Evolutionary conservation across 2,329 filamentous ascomycete genomes (phyloP).

Genomic region (Aspergillus sp.): DNA sequence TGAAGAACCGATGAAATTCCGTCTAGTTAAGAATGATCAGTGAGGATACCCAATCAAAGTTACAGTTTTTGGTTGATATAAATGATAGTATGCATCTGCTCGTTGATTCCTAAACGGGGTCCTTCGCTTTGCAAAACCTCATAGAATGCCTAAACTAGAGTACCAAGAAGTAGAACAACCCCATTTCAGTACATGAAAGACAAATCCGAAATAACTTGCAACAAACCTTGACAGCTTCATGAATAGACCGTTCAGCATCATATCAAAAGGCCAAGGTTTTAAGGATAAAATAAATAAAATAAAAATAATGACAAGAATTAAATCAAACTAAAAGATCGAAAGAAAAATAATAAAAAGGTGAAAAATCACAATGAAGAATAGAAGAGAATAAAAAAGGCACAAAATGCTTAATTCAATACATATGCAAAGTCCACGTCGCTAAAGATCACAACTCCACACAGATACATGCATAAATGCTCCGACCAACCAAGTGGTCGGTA

Average conservation of each 20-base stretch:
- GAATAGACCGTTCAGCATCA: no score
- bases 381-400: not conserved
- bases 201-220: no score
- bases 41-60: not conserved
- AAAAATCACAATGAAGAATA: slow-evolving; percentile 4
- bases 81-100: no score
- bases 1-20: not conserved
- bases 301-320: slow-evolving; percentile 3
- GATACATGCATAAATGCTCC: slow-evolving; percentile 1
- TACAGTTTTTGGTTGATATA: no score
- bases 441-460: slow-evolving; percentile 1
- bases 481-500: not conserved
- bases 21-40: not conserved
- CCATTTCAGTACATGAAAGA: no score
- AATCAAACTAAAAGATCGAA: slow-evolving; percentile 5
- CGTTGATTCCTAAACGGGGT: no score
- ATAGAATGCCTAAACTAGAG: no score
- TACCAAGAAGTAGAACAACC: no score
- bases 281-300: not conserved
- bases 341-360: slow-evolving; percentile 8
- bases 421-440: not conserved
- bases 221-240: no score
- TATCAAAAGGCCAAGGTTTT: no score
- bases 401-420: not conserved
- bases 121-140: no score